Base-by-base conservation (phyloP, 495 filamentous ascomycete species). In the Penicillium salamii region DNA sequence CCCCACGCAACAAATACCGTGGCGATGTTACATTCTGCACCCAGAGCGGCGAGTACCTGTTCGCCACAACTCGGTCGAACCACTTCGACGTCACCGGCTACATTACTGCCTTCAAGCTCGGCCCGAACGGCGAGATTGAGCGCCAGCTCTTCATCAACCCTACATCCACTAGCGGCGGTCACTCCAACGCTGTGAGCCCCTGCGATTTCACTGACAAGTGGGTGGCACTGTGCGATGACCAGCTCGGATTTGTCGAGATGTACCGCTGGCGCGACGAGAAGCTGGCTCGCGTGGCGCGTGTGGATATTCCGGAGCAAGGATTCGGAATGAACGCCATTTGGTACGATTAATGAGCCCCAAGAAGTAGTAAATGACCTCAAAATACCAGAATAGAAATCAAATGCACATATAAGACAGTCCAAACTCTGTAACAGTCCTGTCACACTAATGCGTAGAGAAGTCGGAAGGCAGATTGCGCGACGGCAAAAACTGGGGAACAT, bases 271-370 rank as follows among this genome's bases (percentile, higher is more conserved):
- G 81, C 54, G 85, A 90, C 32, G 89, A 90, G 77, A 87, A 84
- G 54, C 58, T 93, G 46, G 82, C 80, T 9, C 74, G 89, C 14
- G 88, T 91, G 23, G 89, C 88, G 15, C 75, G 85, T 45, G 78
- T 83, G 50, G 80, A 86, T 56, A 83, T 93, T 43, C 80, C 82
- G 12, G 88, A 93, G 70, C 85, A 83, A 36, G 89, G 89, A 40
- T 91, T 91, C 68, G 87, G 86, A 1, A 91, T 91, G 88, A 91
- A 93, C 72, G 89, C 87, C 26, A 89, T 91, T 57, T 92, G 88
- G 88, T 91, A 90, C 66, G 86, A 92, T 68, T 92, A 74, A 56
- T 17, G 29, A 34, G 15, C 7, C 19, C 33, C 3, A 28, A 3
- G n/a, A 4, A 20, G 1, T 33, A 15, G 3, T 17, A 23, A 28